A percentile compares a stretch with the other conserved stretches of the same genome.
These are phyloP conservation scores for Cytospora piceicola DNA, from an alignment of 2,329 filamentous ascomycete species.

Conservation along the genomic window DNA sequence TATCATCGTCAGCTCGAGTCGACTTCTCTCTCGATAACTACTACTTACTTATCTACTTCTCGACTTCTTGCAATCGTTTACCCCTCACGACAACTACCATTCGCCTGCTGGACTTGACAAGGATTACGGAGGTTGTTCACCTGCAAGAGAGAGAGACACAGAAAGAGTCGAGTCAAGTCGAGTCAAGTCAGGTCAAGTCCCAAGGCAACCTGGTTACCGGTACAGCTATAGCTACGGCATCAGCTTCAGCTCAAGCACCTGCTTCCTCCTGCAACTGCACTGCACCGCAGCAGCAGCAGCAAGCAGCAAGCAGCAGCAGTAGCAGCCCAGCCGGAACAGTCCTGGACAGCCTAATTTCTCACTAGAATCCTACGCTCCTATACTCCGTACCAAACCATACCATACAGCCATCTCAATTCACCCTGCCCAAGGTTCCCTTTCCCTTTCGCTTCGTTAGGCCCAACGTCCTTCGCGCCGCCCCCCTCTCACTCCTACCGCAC, in stretches of 20 bases:
- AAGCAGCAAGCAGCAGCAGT: no score
- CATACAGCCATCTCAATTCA: not conserved
- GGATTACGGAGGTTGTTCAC: not conserved
- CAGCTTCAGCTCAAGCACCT: slow-evolving; percentile 1
- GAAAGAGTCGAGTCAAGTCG: no score
- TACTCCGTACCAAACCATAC: slow-evolving; percentile 12
- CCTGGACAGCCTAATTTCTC: slow-evolving; percentile 30
- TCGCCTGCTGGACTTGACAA: not conserved
- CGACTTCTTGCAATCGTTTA: not conserved
- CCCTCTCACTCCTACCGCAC: slow-evolving; percentile 13
- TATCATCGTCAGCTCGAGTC: not conserved
- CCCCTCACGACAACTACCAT: not conserved
- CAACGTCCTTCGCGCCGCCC: slow-evolving; percentile 20
- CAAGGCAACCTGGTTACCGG: not conserved
- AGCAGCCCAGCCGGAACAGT: slow-evolving; percentile 21
- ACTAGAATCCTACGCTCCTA: slow-evolving; percentile 20
- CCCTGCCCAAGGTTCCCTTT: not conserved
- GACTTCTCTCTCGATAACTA: not conserved
- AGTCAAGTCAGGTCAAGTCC: not conserved
- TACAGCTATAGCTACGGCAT: not conserved
- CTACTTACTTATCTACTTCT: not conserved
- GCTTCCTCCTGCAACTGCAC: slow-evolving; percentile 24
- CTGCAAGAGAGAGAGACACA: not conserved
- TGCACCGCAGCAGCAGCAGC: slow-evolving; percentile 8
- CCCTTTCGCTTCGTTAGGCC: slow-evolving; percentile 3